Evolutionary conservation across 31 red algal genomes (phyloP).

Genomic region (Odonthalia washingtoniensis): DNA sequence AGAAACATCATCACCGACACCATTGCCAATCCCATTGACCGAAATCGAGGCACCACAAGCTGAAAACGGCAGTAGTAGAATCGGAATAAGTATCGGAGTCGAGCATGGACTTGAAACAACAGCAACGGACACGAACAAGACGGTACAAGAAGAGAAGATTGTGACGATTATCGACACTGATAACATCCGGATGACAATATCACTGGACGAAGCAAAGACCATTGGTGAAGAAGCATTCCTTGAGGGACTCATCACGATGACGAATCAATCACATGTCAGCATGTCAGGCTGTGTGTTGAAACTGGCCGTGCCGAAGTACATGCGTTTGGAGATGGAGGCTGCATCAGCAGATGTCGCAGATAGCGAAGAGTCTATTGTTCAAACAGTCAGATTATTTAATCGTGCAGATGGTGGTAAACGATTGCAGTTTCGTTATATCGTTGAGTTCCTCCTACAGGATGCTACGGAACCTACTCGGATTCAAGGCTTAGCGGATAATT

Average conservation of each 20-base stretch:
- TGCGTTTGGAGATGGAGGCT: slow-evolving; percentile 53
- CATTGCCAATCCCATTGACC: neutral
- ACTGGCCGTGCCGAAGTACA: slow-evolving; percentile 68
- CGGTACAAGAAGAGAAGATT: neutral
- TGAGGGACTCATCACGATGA: neutral
- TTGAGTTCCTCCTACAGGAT: slow-evolving; percentile 13
- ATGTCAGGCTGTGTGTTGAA: slow-evolving; percentile 26
- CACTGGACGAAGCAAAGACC: neutral
- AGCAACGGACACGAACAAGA: no score
- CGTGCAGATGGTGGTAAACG: slow-evolving; percentile 31
- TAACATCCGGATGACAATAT: neutral
- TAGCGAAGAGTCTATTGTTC: slow-evolving; percentile 28
- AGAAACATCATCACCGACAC: neutral
- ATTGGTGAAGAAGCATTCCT: neutral
- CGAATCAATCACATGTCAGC: neutral
- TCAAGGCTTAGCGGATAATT: slow-evolving; percentile 1
- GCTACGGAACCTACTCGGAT: neutral
- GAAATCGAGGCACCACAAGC: no score
- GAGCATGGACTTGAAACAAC: neutral
- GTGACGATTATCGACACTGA: neutral
- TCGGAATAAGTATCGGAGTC: neutral
- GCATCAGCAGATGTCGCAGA: slow-evolving; percentile 17
- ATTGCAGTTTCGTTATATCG: slow-evolving; percentile 48
- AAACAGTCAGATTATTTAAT: slow-evolving; percentile 40
- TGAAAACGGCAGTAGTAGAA: no score